A percentile compares a stretch with the other conserved stretches of the same genome.
These are phyloP conservation scores for Ophiosphaerella herpotricha DNA, from an alignment of 2,329 filamentous ascomycete genomes.

Conservation along the genomic window DNA sequence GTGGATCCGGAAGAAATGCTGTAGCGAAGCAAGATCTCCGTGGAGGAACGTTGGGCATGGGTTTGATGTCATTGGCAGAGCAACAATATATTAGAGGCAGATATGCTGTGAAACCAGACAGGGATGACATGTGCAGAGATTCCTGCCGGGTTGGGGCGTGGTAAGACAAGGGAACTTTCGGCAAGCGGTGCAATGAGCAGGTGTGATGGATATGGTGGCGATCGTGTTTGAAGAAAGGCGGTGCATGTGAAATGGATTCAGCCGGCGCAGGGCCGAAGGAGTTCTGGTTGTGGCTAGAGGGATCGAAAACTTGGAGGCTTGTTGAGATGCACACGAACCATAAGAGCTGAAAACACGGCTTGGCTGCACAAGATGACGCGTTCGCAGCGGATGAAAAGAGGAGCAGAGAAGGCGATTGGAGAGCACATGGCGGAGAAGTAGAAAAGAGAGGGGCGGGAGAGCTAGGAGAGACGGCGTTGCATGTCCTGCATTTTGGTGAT, in stretches of 20 bases:
- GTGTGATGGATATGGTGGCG: background rate
- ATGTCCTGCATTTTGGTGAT: slow-evolving; percentile 15
- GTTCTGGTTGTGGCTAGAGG: background rate
- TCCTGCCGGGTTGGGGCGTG: background rate
- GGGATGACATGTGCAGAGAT: background rate
- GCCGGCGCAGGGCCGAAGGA: background rate
- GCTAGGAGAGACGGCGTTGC: slow-evolving; percentile 12
- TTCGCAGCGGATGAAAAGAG: slow-evolving; percentile 15
- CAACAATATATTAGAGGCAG: background rate
- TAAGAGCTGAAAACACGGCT: slow-evolving; percentile 8
- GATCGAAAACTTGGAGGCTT: slow-evolving; percentile 4
- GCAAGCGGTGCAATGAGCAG: background rate
- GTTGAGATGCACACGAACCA: slow-evolving; percentile 21
- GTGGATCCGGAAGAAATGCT: too few species aligned
- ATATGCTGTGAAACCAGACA: background rate
- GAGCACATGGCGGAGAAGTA: slow-evolving; percentile 1
- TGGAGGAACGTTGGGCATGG: background rate
- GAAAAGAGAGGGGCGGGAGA: slow-evolving; percentile 25
- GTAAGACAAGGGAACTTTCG: background rate
- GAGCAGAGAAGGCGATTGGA: slow-evolving; percentile 6
- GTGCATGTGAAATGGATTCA: background rate
- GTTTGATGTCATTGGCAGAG: background rate
- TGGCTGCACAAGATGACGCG: slow-evolving; percentile 17
- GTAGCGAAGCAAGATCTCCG: background rate
- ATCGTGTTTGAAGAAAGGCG: background rate